These are phyloP conservation scores for Backusella circina DNA, from an alignment of 192 early-diverging fungal species.

Conservation along the genomic window DNA sequence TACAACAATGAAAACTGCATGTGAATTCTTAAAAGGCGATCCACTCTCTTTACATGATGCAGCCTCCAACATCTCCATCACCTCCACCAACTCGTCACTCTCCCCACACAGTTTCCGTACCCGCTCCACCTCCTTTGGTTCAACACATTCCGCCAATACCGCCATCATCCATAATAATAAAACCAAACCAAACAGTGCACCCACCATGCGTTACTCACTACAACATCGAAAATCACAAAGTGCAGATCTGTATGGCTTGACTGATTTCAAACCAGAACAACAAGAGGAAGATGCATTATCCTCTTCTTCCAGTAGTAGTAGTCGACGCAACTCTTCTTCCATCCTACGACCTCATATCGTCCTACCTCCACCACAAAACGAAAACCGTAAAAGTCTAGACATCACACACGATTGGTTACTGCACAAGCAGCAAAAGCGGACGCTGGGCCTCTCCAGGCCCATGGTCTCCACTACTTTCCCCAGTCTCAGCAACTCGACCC, in stretches of 20 bases:
- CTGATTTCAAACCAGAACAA: neutral
- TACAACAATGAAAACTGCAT: constrained; percentile 44
- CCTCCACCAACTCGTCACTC: constrained; percentile 18
- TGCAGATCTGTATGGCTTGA: constrained; percentile 17
- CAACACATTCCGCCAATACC: neutral
- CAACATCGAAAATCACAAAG: constrained; percentile 32
- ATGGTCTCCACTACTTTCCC: constrained; percentile 32
- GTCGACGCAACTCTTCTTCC: neutral
- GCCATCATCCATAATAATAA: neutral
- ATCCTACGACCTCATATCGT: constrained; percentile 24
- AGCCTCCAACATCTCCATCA: neutral
- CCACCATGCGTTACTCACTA: neutral
- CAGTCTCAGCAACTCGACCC: constrained; percentile 14
- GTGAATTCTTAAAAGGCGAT: constrained; percentile 48
- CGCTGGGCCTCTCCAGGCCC: constrained; percentile 17
- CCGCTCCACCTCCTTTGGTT: constrained; percentile 25
- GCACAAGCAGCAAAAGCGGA: neutral
- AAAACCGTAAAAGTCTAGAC: neutral
- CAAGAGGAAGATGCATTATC: neutral
- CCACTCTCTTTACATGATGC: constrained; percentile 34
- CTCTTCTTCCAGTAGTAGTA: neutral
- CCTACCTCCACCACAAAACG: neutral
- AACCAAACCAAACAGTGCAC: neutral
- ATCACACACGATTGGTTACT: constrained; percentile 21
- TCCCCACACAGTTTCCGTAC: constrained; percentile 15